Conservation (phyloP, 495 filamentous ascomycete species). For the Hypoxylon intermedium region DNA sequence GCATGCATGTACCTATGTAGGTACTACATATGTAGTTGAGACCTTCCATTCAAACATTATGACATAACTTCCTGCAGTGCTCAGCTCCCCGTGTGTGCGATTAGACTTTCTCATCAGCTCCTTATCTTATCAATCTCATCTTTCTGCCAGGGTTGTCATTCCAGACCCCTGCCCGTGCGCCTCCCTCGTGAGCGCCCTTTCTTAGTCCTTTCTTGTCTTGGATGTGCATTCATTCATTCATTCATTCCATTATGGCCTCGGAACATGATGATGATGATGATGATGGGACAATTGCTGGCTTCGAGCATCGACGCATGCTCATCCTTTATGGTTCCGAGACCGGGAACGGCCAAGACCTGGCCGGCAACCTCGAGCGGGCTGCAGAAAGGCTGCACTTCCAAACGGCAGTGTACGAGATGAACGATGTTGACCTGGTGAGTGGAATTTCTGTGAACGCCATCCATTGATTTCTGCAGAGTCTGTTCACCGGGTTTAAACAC, state of each 20-base stretch:
- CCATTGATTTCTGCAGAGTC: background rate
- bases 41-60: background rate
- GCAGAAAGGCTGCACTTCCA: slow-evolving; percentile 77
- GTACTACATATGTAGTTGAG: background rate
- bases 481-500: too few species aligned
- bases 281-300: too few species aligned
- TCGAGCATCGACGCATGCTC: slow-evolving; percentile 66
- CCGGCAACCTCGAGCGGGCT: slow-evolving; percentile 78
- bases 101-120: background rate
- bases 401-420: slow-evolving; percentile 76
- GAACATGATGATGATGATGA: slow-evolving; percentile 15
- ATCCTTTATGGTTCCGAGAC: slow-evolving; percentile 95
- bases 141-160: background rate
- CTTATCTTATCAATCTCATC: slow-evolving; percentile 42
- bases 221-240: slow-evolving; percentile 2
- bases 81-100: too few species aligned
- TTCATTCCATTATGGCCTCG: slow-evolving; percentile 36
- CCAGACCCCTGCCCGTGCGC: slow-evolving; percentile 12
- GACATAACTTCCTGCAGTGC: background rate
- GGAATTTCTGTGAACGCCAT: background rate
- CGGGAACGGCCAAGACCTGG: slow-evolving; percentile 88
- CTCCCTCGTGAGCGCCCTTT: background rate
- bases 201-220: background rate
- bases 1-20: background rate
- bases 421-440: slow-evolving; percentile 76